Evolutionary conservation across 2,329 filamentous ascomycete species (phyloP).

Genomic region (Hymenotorrendiella dingleyae): DNA sequence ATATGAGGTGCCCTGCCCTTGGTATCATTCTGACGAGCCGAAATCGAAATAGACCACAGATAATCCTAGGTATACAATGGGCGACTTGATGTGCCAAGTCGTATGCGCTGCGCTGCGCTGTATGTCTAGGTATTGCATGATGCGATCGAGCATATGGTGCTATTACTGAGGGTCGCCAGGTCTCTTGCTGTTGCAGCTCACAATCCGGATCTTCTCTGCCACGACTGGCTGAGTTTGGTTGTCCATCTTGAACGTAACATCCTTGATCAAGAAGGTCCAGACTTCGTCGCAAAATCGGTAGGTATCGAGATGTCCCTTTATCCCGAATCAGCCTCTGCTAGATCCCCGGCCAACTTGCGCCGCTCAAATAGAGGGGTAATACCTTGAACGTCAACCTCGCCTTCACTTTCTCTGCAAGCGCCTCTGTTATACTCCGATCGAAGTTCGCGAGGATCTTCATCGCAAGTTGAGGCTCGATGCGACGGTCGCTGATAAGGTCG

Average conservation of each 20-base stretch:
- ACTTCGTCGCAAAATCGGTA: constrained; percentile 99
- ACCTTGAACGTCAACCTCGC: constrained; percentile 93
- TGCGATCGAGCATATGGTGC: no score
- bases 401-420: constrained; percentile 88
- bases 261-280: constrained; percentile 98
- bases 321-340: constrained; percentile 16
- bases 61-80: no score
- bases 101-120: no score
- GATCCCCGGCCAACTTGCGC: neutral
- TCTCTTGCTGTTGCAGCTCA: constrained; percentile 91
- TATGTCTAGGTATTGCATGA: no score
- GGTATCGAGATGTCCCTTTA: constrained; percentile 88
- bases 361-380: constrained; percentile 23
- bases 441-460: constrained; percentile 98
- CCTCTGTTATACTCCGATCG: constrained; percentile 86
- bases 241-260: constrained; percentile 98
- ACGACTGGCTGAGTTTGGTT: constrained; percentile 61
- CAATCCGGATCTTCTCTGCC: constrained; percentile 96
- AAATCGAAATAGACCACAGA: neutral
- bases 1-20: constrained; percentile 2
- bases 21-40: neutral
- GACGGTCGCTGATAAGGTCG: constrained; percentile 87
- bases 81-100: no score
- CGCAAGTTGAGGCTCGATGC: constrained; percentile 94
- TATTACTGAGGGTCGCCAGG: constrained; percentile 47